Base-by-base conservation (phyloP, 2,329 filamentous ascomycete species). In the Lecanicillium sp. region DNA sequence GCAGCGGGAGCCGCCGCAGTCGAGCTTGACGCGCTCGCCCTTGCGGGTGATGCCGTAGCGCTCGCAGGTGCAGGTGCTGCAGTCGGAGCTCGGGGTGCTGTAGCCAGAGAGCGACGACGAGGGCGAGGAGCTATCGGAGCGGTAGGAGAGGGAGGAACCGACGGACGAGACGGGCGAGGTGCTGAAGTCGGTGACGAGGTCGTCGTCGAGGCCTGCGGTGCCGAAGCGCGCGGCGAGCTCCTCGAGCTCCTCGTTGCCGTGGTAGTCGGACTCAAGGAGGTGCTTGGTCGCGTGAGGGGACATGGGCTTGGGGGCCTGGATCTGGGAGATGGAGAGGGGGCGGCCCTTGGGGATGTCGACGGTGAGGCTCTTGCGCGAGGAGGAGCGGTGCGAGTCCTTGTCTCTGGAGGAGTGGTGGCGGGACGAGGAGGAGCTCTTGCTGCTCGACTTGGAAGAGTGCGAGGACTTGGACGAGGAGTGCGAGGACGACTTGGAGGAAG, bases 31-130 rank as follows among this genome's bases (percentile, higher is more conserved):
- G 62, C 90, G 84, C 68, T 94, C 86, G 63, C 90, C 90, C 67
- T 85, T 84, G 71, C 90, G 87, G 55, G 90, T 96, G 75, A 97
- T 95, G 60, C 90, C 91, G 74, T 93, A 96, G 72, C 90, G 87
- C 69, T 96, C 89, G 73, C 91, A 97, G 55, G 85, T 90, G 81
- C 93, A 97, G 66, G 78, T 79, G 62, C 78, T 84, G 70, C 81
- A 83, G 61, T 86, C 86, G 44, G 86, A 89, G 68, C 77, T 77
- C 54, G 86, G 86, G 53, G 83, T 87, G 75, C 87, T 89, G 67
- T 88, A 90, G 58, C 84, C 86, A 48, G 85, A 84, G 57, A 86
- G 75, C 52, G 81, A 84, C 30, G 83, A 90, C 69, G 73, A 86
- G 60, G 85, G 82, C 53, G 80, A 84, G 52, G 83, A 87, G 69